These are phyloP conservation scores for Cladosporium phlei DNA, from an alignment of 2,329 filamentous ascomycete species.

Conservation along the genomic window DNA sequence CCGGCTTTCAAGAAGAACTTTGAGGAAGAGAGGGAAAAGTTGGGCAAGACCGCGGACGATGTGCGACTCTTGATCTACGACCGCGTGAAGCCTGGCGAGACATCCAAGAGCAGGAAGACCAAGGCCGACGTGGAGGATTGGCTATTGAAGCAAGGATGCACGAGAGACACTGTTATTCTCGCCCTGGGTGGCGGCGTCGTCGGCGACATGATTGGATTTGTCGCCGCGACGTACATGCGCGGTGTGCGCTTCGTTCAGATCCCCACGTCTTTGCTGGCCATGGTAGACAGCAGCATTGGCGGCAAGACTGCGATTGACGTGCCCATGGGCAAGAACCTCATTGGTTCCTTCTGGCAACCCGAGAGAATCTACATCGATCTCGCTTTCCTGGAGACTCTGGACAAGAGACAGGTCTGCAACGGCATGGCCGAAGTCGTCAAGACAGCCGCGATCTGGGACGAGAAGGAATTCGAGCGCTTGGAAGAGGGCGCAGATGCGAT, in stretches of 20 bases:
- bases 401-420: constrained; percentile 88
- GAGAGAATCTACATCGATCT: constrained; percentile 91
- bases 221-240: constrained; percentile 97
- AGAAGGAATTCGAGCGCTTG: constrained; percentile 75
- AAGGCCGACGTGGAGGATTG: constrained; percentile 97
- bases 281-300: constrained; percentile 98
- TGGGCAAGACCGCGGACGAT: constrained; percentile 37
- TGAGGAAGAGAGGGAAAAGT: constrained; percentile 36
- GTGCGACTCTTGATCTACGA: constrained; percentile 81
- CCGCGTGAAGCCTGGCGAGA: constrained; percentile 83
- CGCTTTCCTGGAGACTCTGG: constrained; percentile 83
- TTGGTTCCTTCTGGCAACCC: constrained; percentile 96
- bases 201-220: constrained; percentile 95
- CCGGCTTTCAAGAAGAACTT: constrained; percentile 69
- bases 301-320: constrained; percentile 98
- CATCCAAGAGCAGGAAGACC: constrained; percentile 85
- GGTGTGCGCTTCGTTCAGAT: constrained; percentile 95
- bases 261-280: constrained; percentile 86
- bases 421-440: constrained; percentile 88
- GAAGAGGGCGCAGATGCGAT: constrained; percentile 78
- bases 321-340: constrained; percentile 89
- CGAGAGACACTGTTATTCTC: constrained; percentile 88
- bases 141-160: constrained; percentile 89
- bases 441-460: constrained; percentile 94
- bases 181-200: constrained; percentile 95